A percentile compares a stretch with the other conserved stretches of the same genome.
These are phyloP conservation scores for Arxiozyma heterogenica DNA, from an alignment of 1,139 yeast genomes.

Conservation along the genomic window DNA sequence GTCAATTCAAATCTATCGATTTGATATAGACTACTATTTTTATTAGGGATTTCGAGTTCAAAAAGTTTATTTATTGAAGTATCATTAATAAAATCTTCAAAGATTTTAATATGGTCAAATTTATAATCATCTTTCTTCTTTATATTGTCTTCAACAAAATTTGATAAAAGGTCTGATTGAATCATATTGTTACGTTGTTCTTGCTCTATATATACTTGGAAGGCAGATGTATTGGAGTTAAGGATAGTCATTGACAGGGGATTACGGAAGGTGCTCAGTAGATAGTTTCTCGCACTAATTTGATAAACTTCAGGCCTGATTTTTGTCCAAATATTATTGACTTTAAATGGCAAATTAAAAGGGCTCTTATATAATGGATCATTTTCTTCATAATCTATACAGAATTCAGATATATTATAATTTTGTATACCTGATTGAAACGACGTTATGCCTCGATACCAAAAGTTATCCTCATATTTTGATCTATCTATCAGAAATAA, in stretches of 20 bases:
- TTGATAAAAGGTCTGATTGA: conserved; percentile 13
- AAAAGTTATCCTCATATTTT: conserved; percentile 12
- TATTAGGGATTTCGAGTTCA: conserved; percentile 9
- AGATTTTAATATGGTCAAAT: conserved; percentile 18
- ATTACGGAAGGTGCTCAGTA: conserved; percentile 12
- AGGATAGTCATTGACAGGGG: conserved; percentile 23
- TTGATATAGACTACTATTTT: conserved; percentile 9
- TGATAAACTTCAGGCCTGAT: conserved; percentile 24
- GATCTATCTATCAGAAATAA: conserved; percentile 9
- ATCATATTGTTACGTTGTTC: conserved; percentile 14
- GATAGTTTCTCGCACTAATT: conserved; percentile 19
- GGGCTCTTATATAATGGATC: conserved; percentile 1
- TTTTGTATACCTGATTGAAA: not conserved
- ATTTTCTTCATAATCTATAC: not conserved
- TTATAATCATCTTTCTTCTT: conserved; percentile 9
- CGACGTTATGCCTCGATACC: conserved; percentile 11
- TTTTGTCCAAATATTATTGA: conserved; percentile 10
- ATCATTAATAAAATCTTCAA: conserved; percentile 13
- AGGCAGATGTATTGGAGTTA: conserved; percentile 12
- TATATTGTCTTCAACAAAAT: conserved; percentile 5
- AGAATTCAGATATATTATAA: conserved; percentile 3
- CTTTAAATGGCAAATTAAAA: conserved; percentile 14
- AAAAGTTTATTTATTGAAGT: conserved; percentile 7
- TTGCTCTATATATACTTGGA: conserved; percentile 14
- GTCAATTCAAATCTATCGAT: conserved; percentile 14